Conservation (phyloP, 306 rosid genomes). For the Malus asiatica region DNA sequence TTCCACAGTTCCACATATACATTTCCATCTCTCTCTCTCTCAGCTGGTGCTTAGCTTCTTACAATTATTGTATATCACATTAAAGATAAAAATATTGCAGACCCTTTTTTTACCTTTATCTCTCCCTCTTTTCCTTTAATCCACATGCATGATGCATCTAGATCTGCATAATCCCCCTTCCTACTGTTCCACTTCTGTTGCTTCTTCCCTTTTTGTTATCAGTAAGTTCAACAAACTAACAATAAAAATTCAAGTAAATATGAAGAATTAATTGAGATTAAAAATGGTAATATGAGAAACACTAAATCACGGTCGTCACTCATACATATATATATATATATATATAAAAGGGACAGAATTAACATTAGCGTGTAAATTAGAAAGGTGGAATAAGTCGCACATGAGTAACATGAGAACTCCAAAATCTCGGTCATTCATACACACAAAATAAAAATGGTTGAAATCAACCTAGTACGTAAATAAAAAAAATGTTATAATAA, state of each 20-base stretch:
- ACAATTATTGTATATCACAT: background rate
- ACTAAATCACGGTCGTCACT: too few species aligned
- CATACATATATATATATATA: too few species aligned
- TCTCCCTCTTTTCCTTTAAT: constrained; percentile 2
- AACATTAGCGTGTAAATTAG: too few species aligned
- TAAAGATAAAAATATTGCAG: background rate
- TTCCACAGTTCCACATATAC: constrained; percentile 4
- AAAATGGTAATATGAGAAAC: background rate
- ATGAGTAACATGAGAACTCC: background rate
- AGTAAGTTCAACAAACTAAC: background rate
- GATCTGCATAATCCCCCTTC: constrained; percentile 18
- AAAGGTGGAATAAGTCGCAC: background rate
- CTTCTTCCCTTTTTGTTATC: background rate
- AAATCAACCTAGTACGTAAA: too few species aligned
- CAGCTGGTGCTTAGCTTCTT: background rate
- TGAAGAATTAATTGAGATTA: background rate
- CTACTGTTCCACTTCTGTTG: background rate
- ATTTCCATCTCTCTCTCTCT: constrained; percentile 13
- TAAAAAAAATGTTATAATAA: too few species aligned
- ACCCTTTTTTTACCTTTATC: background rate
- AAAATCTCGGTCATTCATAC: background rate
- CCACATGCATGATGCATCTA: constrained; percentile 36
- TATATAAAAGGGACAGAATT: too few species aligned
- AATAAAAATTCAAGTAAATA: background rate
- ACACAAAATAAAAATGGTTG: too few species aligned